A percentile compares a stretch with the other conserved stretches of the same genome.
Conservation (phyloP, 2,329 filamentous ascomycete species). For the Ophiocordyceps camponoti-floridani region DNA sequence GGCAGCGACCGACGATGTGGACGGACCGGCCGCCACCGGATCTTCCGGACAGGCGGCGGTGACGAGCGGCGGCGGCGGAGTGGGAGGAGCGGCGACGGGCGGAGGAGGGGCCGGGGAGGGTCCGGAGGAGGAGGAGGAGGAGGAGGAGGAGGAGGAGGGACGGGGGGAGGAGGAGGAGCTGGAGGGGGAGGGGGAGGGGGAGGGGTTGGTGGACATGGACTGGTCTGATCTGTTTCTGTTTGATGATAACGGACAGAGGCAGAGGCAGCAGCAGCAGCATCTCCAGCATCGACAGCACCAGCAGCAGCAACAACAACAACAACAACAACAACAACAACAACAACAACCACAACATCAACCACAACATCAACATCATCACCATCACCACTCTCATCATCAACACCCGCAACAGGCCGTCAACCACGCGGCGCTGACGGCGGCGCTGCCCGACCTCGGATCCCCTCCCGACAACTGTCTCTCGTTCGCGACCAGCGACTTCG, state of each 20-base stretch:
- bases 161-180: not conserved
- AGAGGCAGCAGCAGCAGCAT: not conserved
- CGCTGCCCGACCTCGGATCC: slow-evolving; percentile 1
- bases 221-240: slow-evolving; percentile 3
- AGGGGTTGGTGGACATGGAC: slow-evolving; percentile 1
- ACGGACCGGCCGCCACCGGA: not conserved
- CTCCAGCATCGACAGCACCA: not conserved
- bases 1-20: not conserved
- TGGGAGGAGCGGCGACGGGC: not conserved
- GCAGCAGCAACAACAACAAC: not conserved
- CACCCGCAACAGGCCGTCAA: not conserved
- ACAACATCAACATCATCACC: not conserved
- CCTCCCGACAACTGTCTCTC: not conserved
- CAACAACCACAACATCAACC: not conserved
- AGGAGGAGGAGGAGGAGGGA: not conserved
- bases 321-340: not conserved
- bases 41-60: not conserved
- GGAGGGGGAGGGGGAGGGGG: no score
- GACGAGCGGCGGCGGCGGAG: not conserved
- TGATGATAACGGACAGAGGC: not conserved
- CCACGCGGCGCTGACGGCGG: not conserved
- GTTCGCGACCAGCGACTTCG: not conserved
- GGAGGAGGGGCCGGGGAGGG: not conserved
- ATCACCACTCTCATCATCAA: not conserved
- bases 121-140: not conserved